These are phyloP conservation scores for Darksidea phi DNA, from an alignment of 495 filamentous ascomycete species.

Conservation along the genomic window DNA sequence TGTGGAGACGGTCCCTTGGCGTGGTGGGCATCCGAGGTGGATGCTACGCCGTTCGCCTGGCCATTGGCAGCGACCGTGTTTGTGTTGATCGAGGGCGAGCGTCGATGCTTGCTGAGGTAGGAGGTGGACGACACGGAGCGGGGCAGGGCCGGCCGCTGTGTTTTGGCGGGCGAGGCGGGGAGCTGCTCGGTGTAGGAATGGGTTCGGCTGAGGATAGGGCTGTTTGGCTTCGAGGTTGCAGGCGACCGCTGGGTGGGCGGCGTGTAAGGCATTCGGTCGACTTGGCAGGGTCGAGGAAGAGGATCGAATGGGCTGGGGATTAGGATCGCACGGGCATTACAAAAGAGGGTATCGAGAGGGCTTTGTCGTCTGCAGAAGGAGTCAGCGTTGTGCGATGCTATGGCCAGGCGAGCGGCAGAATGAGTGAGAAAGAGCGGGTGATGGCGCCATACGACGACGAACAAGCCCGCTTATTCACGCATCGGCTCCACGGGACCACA, in stretches of 20 bases:
- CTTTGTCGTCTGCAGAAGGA: not conserved
- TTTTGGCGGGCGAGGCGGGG: slow-evolving; percentile 42
- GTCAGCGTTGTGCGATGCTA: slow-evolving; percentile 11
- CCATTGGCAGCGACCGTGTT: slow-evolving; percentile 22
- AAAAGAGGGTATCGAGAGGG: slow-evolving; percentile 34
- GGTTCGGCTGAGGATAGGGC: slow-evolving; percentile 58
- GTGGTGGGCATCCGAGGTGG: slow-evolving; percentile 3
- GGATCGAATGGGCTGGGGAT: slow-evolving; percentile 24
- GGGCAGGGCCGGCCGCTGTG: slow-evolving; percentile 57
- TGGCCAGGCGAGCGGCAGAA: not conserved
- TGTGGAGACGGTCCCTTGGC: slow-evolving; percentile 38
- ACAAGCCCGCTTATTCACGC: slow-evolving; percentile 1
- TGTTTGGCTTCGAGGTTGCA: slow-evolving; percentile 64
- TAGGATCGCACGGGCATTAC: slow-evolving; percentile 36
- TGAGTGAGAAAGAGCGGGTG: not conserved
- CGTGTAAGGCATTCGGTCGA: slow-evolving; percentile 83
- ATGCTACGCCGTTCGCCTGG: slow-evolving; percentile 11
- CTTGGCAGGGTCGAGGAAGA: slow-evolving; percentile 29
- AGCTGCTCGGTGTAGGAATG: slow-evolving; percentile 53
- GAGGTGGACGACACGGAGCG: slow-evolving; percentile 76
- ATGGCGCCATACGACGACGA: not conserved
- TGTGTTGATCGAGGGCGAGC: slow-evolving; percentile 57
- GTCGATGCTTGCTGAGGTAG: slow-evolving; percentile 67
- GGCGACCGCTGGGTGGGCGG: slow-evolving; percentile 80
- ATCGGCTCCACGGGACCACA: not conserved